phyloP scores from a whole-genome alignment of 768 basidiomycete species.

The Kwoniella sp. region DNA sequence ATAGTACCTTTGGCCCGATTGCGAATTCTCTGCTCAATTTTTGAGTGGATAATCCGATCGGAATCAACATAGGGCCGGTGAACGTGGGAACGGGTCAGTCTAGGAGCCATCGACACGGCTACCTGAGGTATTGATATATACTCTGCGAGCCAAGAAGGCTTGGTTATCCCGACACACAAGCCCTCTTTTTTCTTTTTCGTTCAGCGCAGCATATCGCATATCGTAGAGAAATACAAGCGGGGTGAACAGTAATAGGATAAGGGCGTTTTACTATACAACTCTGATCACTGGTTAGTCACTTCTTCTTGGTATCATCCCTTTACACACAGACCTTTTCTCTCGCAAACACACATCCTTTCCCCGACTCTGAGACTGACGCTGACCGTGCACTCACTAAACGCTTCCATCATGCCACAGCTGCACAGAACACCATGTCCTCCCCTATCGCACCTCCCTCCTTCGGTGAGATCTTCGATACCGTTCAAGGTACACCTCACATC shows the following conservation, averaged over 20 bases:
- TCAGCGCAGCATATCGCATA: background rate
- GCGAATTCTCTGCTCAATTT: background rate
- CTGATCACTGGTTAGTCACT: background rate
- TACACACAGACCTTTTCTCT: slow-evolving; percentile 3
- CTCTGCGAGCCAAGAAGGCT: background rate
- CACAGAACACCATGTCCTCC: slow-evolving; percentile 28
- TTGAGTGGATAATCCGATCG: background rate
- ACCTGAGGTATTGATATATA: background rate
- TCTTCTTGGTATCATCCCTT: background rate
- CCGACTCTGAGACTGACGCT: background rate
- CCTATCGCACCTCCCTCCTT: slow-evolving; percentile 26
- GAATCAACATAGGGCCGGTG: background rate
- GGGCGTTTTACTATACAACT: background rate
- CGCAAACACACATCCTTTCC: slow-evolving; percentile 1
- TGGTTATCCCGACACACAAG: slow-evolving; percentile 3
- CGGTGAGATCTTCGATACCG: slow-evolving; percentile 26
- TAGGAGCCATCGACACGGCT: background rate
- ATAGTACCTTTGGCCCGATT: background rate
- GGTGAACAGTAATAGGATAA: background rate
- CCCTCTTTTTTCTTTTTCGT: background rate
- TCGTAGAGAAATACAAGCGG: slow-evolving; percentile 1
- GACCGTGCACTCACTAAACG: slow-evolving; percentile 5
- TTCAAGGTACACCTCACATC: slow-evolving; percentile 28
- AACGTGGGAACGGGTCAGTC: background rate
- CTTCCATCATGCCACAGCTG: background rate